phyloP scores from a whole-genome alignment of 768 basidiomycete genomes.

The Pisolithus tinctorius region DNA sequence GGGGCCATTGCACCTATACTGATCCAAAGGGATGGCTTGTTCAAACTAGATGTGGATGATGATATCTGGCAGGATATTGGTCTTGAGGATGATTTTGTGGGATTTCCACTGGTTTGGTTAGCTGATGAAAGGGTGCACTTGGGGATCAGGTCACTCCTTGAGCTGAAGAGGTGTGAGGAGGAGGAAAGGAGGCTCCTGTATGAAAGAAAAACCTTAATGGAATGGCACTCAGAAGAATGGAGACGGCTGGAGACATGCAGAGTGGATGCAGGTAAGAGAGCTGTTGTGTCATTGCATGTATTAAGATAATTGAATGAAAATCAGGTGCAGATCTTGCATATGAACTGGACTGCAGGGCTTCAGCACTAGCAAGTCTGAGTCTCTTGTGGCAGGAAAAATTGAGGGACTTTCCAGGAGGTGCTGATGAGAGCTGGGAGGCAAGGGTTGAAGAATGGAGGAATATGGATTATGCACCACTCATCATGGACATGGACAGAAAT shows the following conservation, averaged over 20 bases:
- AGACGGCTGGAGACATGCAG: background rate
- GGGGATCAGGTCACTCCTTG: slow-evolving; percentile 13
- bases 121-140: slow-evolving; percentile 9
- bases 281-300: too few species aligned
- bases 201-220: slow-evolving; percentile 15
- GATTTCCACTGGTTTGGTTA: slow-evolving; percentile 10
- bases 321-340: background rate
- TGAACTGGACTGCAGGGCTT: background rate
- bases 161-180: slow-evolving; percentile 21
- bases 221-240: slow-evolving; percentile 27
- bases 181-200: slow-evolving; percentile 14
- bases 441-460: too few species aligned
- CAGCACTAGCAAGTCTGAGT: background rate
- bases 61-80: slow-evolving; percentile 30
- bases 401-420: too few species aligned
- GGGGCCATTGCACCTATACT: slow-evolving; percentile 15
- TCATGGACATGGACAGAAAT: too few species aligned
- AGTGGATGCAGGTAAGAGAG: slow-evolving; percentile 2
- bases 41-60: slow-evolving; percentile 31
- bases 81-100: slow-evolving; percentile 16
- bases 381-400: background rate
- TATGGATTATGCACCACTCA: too few species aligned
- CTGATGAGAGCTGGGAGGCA: too few species aligned
- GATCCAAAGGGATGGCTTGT: slow-evolving; percentile 20
- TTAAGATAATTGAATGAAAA: too few species aligned